Conservation (phyloP, 2,329 filamentous ascomycete species). For the Cladosporium sp. region DNA sequence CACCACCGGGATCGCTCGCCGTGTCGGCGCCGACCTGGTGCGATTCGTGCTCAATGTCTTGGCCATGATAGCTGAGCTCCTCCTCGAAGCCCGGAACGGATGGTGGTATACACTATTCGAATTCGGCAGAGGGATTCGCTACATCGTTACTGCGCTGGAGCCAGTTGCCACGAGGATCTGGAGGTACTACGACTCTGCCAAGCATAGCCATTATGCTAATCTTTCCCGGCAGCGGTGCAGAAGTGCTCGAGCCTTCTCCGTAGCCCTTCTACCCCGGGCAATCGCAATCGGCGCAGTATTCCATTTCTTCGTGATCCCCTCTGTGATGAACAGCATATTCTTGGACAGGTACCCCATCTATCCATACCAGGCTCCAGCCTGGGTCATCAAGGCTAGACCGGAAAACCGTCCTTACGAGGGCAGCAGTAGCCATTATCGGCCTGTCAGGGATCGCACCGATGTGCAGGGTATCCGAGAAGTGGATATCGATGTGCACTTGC, state of each 20-base stretch:
- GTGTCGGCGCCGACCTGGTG: not conserved
- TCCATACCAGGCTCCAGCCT: not conserved
- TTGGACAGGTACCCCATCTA: not conserved
- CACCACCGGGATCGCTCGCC: not conserved
- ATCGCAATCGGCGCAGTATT: not conserved
- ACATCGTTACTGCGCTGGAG: not conserved
- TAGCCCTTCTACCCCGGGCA: not conserved
- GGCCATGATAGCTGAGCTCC: not conserved
- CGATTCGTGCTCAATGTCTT: not conserved
- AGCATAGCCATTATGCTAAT: not conserved
- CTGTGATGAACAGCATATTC: not conserved
- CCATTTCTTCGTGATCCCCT: not conserved
- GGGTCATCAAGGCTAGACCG: slow-evolving; percentile 11
- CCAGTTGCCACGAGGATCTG: not conserved
- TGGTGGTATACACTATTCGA: not conserved
- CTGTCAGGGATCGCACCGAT: not conserved
- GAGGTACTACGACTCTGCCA: not conserved
- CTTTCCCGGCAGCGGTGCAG: not conserved
- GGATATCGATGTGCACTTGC: not conserved
- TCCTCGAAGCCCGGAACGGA: not conserved
- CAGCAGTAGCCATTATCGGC: slow-evolving; percentile 10
- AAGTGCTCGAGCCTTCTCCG: not conserved
- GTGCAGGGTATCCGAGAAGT: not conserved
- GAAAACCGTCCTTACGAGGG: slow-evolving; percentile 7
- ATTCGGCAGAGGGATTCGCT: not conserved